Evolutionary conservation across 768 basidiomycete species (phyloP), one percentile per base, ranked within the genome.

Genomic region (Phylloporus sp.): DNA sequence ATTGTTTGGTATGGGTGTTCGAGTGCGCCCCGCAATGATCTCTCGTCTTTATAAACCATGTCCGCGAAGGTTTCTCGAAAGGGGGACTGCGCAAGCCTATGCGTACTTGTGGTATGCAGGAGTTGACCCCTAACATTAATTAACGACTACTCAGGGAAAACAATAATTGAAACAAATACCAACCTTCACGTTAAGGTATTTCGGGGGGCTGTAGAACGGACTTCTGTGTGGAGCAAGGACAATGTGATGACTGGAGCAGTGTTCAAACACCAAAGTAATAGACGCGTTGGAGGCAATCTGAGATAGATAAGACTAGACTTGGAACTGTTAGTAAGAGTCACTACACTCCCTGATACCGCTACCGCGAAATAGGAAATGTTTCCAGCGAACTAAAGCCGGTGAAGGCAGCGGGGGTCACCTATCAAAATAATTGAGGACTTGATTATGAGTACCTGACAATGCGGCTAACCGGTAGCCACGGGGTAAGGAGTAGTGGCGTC

Each of bases 31-130:
- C 36, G 49, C 34, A 41, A 49, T 23, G 36, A 20, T 18, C 6
- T 20, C 1, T 43, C 62, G 38, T 54, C 50, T 53, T 65, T 65
- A 65, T 67, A 64, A 39, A 32, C 49, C 43, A 36, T 55, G 2
- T 10, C 26, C 27, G 9, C 41, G n/a, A 27, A 22, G 13, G 54
- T 54, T 42, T 53, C 59, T 52, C 55, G 65, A 13, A 48, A 45
- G 31, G 47, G 22, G 45, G 45, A 31, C 20, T 13, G 42, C 18
- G 53, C 20, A 27, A 53, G 45, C 41, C 55, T 39, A 28, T 53
- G 43, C 64, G 67, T 67, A 12, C 12, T 55, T n/a, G 36, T 15
- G 31, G 40, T 47, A 38, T 39, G 18, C 35, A 49, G 11, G 50
- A 47, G 24, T 24, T n/a, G 41, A 28, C 18, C 29, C 32, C 45